These are phyloP conservation scores for Fraxinus latifolia DNA, from an alignment of 305 asterid genomes.

Conservation along the genomic window DNA sequence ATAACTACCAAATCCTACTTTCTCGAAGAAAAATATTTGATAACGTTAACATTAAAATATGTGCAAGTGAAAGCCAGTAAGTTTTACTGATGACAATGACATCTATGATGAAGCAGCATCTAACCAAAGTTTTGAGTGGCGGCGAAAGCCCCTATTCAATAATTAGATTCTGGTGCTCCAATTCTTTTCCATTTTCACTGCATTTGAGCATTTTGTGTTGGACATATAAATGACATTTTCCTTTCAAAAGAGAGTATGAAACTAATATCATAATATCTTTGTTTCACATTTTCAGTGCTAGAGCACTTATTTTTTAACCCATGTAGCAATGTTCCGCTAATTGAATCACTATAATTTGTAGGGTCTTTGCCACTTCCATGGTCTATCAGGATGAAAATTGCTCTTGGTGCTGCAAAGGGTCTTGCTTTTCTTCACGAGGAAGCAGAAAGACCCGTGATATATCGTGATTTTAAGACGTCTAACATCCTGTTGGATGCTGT, in stretches of 20 bases:
- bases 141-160: background rate
- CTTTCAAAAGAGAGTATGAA: background rate
- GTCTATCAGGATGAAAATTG: constrained; percentile 96
- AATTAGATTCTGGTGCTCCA: background rate
- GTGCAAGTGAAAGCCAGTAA: background rate
- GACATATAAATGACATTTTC: background rate
- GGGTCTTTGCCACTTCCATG: constrained; percentile 98
- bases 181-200: background rate
- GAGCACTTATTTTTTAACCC: background rate
- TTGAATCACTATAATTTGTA: constrained; percentile 25
- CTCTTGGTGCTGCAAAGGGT: constrained; percentile 95
- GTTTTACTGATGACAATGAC: background rate
- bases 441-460: constrained; percentile 92
- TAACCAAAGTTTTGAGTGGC: background rate
- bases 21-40: background rate
- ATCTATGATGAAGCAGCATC: background rate
- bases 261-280: background rate
- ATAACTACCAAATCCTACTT: background rate
- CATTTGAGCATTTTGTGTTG: background rate
- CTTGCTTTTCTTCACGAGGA: constrained; percentile 97
- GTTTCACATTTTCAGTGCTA: background rate
- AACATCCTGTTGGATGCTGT: constrained; percentile 94
- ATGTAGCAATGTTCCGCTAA: background rate
- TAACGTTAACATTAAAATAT: background rate
- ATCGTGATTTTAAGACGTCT: constrained; percentile 96